Conservation (phyloP, 176 grass and related monocot species). For the Lolium rigidum region DNA sequence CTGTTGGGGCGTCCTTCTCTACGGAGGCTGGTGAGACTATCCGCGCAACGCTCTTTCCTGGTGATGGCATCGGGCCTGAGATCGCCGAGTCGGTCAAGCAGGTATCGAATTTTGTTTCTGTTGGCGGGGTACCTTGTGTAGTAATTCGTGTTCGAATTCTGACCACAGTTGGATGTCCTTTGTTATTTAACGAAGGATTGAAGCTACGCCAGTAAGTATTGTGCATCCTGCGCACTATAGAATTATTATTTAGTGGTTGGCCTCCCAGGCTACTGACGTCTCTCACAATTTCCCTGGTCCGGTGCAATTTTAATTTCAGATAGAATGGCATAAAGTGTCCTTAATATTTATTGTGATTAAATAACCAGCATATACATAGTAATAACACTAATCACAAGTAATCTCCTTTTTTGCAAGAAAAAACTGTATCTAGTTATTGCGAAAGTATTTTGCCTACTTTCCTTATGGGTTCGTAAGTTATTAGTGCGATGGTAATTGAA, state of each 20-base stretch:
- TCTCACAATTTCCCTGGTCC: neutral
- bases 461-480: neutral
- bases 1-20: constrained; percentile 41
- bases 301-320: neutral
- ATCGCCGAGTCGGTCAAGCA: constrained; percentile 92
- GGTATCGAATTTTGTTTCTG: constrained; percentile 36
- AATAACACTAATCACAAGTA: too few species aligned
- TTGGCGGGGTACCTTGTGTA: neutral
- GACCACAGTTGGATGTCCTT: neutral
- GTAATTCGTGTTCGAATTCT: neutral
- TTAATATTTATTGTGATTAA: neutral
- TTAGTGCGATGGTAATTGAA: neutral
- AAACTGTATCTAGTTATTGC: neutral
- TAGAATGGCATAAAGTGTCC: neutral
- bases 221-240: neutral
- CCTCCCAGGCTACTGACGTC: neutral
- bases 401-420: neutral
- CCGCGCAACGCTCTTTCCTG: constrained; percentile 88
- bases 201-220: constrained; percentile 3
- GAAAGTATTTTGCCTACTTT: neutral
- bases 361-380: too few species aligned
- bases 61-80: constrained; percentile 95
- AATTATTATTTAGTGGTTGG: neutral
- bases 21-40: constrained; percentile 52
- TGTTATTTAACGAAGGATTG: constrained; percentile 2